These are phyloP conservation scores for Alopecurus myosuroides DNA, from an alignment of 176 grass and related monocot genomes.

Conservation along the genomic window DNA sequence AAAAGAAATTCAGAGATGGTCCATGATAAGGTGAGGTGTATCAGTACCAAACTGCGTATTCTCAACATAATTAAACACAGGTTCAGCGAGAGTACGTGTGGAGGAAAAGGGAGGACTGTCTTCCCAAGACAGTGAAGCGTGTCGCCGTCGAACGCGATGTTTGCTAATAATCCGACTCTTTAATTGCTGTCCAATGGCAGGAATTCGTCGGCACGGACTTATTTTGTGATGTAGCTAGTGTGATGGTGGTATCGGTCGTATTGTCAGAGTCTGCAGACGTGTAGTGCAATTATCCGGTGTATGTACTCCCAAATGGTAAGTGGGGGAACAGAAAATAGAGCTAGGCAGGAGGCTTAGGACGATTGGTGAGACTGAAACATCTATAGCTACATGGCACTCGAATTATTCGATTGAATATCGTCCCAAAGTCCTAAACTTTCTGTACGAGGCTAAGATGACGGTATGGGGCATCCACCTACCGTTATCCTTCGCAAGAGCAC, in stretches of 20 bases:
- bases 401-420: conserved; percentile 9
- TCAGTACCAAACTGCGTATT: not conserved
- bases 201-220: not conserved
- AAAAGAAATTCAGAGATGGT: not conserved
- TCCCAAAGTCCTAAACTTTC: not conserved
- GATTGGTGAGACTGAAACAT: conserved; percentile 16
- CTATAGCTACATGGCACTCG: conserved; percentile 3
- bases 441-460: not conserved
- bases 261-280: not conserved
- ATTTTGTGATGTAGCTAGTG: not conserved
- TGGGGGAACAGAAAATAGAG: not conserved
- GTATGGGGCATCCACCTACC: not conserved
- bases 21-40: not conserved
- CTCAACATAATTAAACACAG: not conserved
- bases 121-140: not conserved
- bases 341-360: not conserved
- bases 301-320: not conserved
- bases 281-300: not conserved
- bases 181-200: not conserved
- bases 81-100: conserved; percentile 12
- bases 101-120: not conserved
- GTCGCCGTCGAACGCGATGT: conserved; percentile 1
- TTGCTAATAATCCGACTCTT: not conserved
- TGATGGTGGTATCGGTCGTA: not conserved
- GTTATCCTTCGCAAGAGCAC: not conserved